Evolutionary conservation across 192 early-diverging fungal species (phyloP).

Genomic region (Geosiphon pyriformis): DNA sequence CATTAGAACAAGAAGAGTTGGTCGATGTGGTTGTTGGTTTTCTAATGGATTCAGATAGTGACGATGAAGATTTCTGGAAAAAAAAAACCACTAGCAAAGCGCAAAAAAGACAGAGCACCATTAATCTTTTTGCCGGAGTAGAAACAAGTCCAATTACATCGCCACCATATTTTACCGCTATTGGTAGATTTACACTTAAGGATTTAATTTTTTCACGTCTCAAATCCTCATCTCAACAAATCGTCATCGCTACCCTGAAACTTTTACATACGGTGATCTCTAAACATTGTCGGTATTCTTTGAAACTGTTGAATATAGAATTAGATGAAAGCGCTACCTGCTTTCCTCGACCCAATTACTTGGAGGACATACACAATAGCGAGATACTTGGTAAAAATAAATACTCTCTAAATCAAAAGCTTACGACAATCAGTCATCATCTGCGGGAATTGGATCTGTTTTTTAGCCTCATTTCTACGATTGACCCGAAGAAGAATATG

Average conservation of each 20-base stretch:
- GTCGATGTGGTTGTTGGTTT: slow-evolving; percentile 71
- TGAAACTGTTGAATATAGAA: slow-evolving; percentile 72
- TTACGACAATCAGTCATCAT: slow-evolving; percentile 50
- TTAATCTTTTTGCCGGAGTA: slow-evolving; percentile 41
- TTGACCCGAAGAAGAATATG: slow-evolving; percentile 43
- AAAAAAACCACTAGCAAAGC: slow-evolving; percentile 13
- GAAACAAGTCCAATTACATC: slow-evolving; percentile 36
- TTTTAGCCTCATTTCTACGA: slow-evolving; percentile 49
- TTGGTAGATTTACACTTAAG: slow-evolving; percentile 62
- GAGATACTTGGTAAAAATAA: neutral
- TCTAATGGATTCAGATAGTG: slow-evolving; percentile 64
- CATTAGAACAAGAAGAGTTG: slow-evolving; percentile 68
- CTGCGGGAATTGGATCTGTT: slow-evolving; percentile 53
- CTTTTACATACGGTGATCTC: slow-evolving; percentile 70
- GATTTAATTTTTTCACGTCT: slow-evolving; percentile 85
- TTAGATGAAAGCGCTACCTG: slow-evolving; percentile 44
- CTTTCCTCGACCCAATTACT: slow-evolving; percentile 31
- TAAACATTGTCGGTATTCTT: slow-evolving; percentile 70
- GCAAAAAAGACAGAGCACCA: slow-evolving; percentile 27
- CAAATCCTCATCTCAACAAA: slow-evolving; percentile 78
- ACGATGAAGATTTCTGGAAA: slow-evolving; percentile 31
- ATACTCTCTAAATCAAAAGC: slow-evolving; percentile 10
- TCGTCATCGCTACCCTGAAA: slow-evolving; percentile 79
- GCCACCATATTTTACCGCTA: slow-evolving; percentile 48
- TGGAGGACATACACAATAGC: neutral